Evolutionary conservation across 768 basidiomycete genomes (phyloP).

Genomic region (Tulasnella sp.): DNA sequence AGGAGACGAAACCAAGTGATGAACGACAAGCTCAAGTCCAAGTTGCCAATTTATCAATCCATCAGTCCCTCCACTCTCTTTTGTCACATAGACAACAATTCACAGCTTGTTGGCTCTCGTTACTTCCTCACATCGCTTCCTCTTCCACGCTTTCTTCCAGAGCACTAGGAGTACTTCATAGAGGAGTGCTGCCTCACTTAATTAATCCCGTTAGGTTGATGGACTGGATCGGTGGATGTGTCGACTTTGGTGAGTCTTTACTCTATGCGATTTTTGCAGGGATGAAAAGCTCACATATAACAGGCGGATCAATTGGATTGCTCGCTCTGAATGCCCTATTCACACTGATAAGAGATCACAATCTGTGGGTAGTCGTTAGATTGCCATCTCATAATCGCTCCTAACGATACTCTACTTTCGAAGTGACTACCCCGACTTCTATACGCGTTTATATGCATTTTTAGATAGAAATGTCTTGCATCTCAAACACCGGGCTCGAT

Average conservation of each 20-base stretch:
- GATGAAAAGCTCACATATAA: background rate
- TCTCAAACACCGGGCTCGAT: slow-evolving; percentile 82
- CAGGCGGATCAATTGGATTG: slow-evolving; percentile 74
- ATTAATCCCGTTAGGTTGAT: slow-evolving; percentile 68
- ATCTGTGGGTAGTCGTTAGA: slow-evolving; percentile 48
- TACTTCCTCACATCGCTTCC: slow-evolving; percentile 48
- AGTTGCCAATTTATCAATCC: slow-evolving; percentile 46
- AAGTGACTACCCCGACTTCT: slow-evolving; percentile 95
- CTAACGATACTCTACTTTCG: background rate
- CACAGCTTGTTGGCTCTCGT: slow-evolving; percentile 62
- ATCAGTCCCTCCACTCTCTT: slow-evolving; percentile 65
- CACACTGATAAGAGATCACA: slow-evolving; percentile 81
- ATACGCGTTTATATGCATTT: slow-evolving; percentile 80
- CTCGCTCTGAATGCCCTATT: slow-evolving; percentile 86
- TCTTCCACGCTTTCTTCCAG: slow-evolving; percentile 36
- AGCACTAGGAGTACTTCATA: slow-evolving; percentile 66
- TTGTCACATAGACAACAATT: slow-evolving; percentile 70
- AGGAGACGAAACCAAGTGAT: no score
- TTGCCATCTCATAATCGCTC: slow-evolving; percentile 4
- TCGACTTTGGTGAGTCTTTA: slow-evolving; percentile 53
- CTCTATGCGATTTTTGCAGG: background rate
- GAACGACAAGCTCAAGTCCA: slow-evolving; percentile 26
- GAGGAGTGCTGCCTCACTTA: slow-evolving; percentile 69
- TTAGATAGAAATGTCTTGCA: slow-evolving; percentile 81
- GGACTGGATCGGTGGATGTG: slow-evolving; percentile 81